These are phyloP conservation scores for Yamadazyma akitaensis DNA, from an alignment of 805 yeast species.

Conservation along the genomic window DNA sequence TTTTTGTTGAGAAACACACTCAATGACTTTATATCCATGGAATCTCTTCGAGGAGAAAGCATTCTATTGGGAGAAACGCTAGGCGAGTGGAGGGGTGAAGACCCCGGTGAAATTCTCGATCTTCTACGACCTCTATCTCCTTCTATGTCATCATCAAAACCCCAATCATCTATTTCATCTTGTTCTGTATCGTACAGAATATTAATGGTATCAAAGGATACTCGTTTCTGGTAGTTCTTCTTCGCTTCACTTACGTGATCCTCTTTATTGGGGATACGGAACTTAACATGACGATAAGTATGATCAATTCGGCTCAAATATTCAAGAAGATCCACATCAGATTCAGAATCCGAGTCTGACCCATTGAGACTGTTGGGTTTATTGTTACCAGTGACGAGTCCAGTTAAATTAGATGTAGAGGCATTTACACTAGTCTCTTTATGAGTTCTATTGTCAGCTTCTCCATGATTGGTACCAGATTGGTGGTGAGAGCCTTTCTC, in stretches of 20 bases:
- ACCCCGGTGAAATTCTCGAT: slow-evolving; percentile 8
- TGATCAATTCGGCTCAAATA: slow-evolving; percentile 16
- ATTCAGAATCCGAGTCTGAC: slow-evolving; percentile 9
- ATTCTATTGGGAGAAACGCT: slow-evolving; percentile 19
- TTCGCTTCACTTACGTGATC: slow-evolving; percentile 7
- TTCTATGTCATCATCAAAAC: background rate
- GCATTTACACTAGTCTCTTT: background rate
- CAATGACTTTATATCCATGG: slow-evolving; percentile 11
- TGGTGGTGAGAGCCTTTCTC: background rate
- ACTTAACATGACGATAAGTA: slow-evolving; percentile 21
- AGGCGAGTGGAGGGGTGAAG: slow-evolving; percentile 16
- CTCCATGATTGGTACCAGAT: background rate
- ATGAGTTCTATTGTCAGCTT: background rate
- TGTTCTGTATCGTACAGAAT: slow-evolving; percentile 24
- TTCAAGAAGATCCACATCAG: slow-evolving; percentile 17
- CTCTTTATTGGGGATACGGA: slow-evolving; percentile 14
- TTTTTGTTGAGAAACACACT: slow-evolving; percentile 5
- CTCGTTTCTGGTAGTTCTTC: slow-evolving; percentile 30
- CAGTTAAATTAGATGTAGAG: background rate
- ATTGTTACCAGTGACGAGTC: background rate
- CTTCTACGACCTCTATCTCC: slow-evolving; percentile 12
- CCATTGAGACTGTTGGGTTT: background rate
- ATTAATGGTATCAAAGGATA: slow-evolving; percentile 55
- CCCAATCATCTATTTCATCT: slow-evolving; percentile 6
- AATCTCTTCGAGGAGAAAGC: slow-evolving; percentile 16